Conservation (phyloP, 768 basidiomycete genomes). For the Tylopilus felleus region DNA sequence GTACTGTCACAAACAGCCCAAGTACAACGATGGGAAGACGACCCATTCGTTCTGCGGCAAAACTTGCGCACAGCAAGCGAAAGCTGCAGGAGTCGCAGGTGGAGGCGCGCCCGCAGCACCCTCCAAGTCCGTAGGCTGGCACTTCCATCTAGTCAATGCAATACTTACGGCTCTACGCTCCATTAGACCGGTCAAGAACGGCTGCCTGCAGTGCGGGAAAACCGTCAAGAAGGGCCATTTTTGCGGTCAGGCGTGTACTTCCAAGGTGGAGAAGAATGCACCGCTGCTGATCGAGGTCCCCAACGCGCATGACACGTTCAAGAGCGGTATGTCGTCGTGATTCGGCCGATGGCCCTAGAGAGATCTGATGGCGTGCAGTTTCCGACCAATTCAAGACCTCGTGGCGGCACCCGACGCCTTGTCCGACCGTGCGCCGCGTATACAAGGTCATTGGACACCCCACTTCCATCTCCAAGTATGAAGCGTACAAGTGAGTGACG, state of each 20-base stretch:
- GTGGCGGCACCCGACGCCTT: constrained; percentile 59
- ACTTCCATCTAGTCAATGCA: constrained; percentile 23
- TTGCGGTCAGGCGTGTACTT: constrained; percentile 53
- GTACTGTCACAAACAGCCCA: constrained; percentile 60
- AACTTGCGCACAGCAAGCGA: constrained; percentile 53
- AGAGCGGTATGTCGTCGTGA: constrained; percentile 46
- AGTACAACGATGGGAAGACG: constrained; percentile 53
- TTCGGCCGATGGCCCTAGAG: not conserved
- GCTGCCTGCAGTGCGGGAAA: constrained; percentile 61
- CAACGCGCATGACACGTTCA: constrained; percentile 57
- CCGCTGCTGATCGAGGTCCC: constrained; percentile 61
- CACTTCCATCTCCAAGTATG: constrained; percentile 50
- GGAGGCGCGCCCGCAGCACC: constrained; percentile 22
- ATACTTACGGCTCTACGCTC: constrained; percentile 31
- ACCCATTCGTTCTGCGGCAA: constrained; percentile 64
- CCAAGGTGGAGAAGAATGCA: constrained; percentile 51
- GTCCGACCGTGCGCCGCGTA: constrained; percentile 56
- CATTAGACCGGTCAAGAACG: constrained; percentile 35
- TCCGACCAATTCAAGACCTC: constrained; percentile 65
- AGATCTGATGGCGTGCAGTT: constrained; percentile 36
- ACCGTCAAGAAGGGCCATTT: constrained; percentile 61
- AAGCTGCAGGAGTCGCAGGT: constrained; percentile 26
- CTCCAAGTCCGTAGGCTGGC: constrained; percentile 31
- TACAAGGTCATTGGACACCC: constrained; percentile 61
- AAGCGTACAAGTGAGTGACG: constrained; percentile 52